phyloP scores from a whole-genome alignment of 2,329 filamentous ascomycete species.

The Diaporthe citriasiana region DNA sequence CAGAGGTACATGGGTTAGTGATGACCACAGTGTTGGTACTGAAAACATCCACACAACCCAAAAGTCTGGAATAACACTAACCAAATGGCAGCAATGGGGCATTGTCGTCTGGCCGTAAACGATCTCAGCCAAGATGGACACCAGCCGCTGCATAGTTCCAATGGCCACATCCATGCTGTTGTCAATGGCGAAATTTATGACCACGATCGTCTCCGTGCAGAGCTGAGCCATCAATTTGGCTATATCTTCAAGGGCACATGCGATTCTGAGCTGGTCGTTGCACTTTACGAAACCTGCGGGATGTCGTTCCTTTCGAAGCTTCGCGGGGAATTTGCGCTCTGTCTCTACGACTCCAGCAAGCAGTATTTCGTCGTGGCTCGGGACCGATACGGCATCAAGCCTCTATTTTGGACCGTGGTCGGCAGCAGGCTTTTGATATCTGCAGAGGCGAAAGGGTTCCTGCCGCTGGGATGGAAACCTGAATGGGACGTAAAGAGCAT shows the following conservation, averaged over 20 bases:
- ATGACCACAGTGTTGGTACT: slow-evolving; percentile 42
- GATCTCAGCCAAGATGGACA: slow-evolving; percentile 62
- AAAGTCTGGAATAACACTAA: slow-evolving; percentile 20
- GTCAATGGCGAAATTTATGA: slow-evolving; percentile 74
- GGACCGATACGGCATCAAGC: slow-evolving; percentile 71
- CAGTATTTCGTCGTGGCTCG: slow-evolving; percentile 61
- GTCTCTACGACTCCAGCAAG: slow-evolving; percentile 62
- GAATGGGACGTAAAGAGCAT: slow-evolving; percentile 67
- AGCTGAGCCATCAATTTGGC: slow-evolving; percentile 51
- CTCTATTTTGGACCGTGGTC: slow-evolving; percentile 64
- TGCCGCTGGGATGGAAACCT: slow-evolving; percentile 64
- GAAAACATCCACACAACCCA: not conserved
- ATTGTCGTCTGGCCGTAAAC: slow-evolving; percentile 67
- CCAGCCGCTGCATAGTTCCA: slow-evolving; percentile 60
- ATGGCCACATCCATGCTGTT: slow-evolving; percentile 64
- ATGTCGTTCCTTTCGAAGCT: slow-evolving; percentile 55
- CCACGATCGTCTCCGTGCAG: slow-evolving; percentile 58
- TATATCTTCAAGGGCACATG: slow-evolving; percentile 62
- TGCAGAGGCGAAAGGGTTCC: slow-evolving; percentile 68
- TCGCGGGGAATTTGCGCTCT: slow-evolving; percentile 68
- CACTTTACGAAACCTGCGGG: slow-evolving; percentile 65
- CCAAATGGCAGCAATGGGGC: slow-evolving; percentile 55
- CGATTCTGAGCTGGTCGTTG: slow-evolving; percentile 67
- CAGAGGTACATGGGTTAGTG: slow-evolving; percentile 49
- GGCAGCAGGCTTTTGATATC: slow-evolving; percentile 60